phyloP scores from a whole-genome alignment of 169 alveolate species.

The Toxoplasma gondii region DNA sequence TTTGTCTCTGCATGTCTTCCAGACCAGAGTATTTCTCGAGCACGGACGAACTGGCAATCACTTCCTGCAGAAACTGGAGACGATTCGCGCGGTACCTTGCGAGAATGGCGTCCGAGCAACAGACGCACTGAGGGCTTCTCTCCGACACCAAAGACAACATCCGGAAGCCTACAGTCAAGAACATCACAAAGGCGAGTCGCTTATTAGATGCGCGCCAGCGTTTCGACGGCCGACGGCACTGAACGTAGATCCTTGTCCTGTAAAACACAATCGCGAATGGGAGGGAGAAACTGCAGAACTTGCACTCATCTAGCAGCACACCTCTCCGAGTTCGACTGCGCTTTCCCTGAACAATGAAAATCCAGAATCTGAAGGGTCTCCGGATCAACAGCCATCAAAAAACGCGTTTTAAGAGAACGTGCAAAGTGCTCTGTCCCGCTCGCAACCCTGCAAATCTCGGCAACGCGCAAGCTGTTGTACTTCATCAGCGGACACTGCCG shows the following conservation, averaged over 20 bases:
- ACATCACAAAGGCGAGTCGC: background rate
- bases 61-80: constrained; percentile 50
- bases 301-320: no score
- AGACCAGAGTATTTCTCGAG: constrained; percentile 44
- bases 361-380: no score
- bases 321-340: no score
- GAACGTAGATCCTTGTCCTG: background rate
- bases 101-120: constrained; percentile 58
- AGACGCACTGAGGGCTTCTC: constrained; percentile 68
- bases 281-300: background rate
- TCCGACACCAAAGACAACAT: constrained; percentile 61
- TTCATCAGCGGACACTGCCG: no score
- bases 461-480: no score
- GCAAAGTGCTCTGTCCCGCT: no score
- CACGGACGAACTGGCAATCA: background rate
- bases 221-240: background rate
- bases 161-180: constrained; percentile 52
- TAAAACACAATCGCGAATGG: background rate
- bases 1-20: background rate
- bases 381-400: no score
- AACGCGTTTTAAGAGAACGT: no score
- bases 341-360: no score
- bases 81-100: constrained; percentile 24
- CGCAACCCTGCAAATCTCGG: no score
- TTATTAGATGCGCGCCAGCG: background rate